A percentile compares a stretch with the other conserved stretches of the same genome.
Conservation (phyloP, 2,329 filamentous ascomycete genomes). For the Ascochyta pisi region DNA sequence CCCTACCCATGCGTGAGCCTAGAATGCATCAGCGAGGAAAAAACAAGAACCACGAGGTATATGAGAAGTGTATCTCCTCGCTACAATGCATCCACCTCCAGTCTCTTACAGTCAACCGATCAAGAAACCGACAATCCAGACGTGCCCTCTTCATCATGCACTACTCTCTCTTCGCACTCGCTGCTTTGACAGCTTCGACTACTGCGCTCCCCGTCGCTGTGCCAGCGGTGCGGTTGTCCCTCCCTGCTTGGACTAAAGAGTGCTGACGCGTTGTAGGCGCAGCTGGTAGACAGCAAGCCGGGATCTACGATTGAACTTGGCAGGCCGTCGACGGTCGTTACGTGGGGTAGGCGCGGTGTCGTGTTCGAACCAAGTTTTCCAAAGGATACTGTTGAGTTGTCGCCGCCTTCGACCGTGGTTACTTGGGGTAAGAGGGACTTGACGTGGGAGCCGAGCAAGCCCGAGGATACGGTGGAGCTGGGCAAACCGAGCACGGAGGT, state of each 20-base stretch:
- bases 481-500: constrained; percentile 25
- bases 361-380: constrained; percentile 9
- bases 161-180: not conserved
- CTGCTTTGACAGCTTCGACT: not conserved
- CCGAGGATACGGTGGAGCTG: constrained; percentile 23
- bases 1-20: not conserved
- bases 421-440: constrained; percentile 30
- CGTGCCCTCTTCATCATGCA: not conserved
- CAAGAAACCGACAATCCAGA: not conserved
- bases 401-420: constrained; percentile 22
- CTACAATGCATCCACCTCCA: not conserved
- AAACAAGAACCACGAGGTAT: not conserved
- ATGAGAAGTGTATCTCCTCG: not conserved
- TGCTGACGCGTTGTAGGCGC: not conserved
- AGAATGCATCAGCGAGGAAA: not conserved
- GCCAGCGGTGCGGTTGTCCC: not conserved
- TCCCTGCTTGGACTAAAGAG: too few species aligned
- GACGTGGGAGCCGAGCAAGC: not conserved
- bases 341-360: constrained; percentile 20
- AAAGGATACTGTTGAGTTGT: constrained; percentile 22
- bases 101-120: not conserved
- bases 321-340: constrained; percentile 24
- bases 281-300: constrained; percentile 7
- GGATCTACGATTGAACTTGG: constrained; percentile 18
- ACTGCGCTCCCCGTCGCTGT: not conserved